Evolutionary conservation across 1,284 basidiomycete species (phyloP), one percentile per base, ranked within the genome.

Genomic region (Phlebopus sp.): DNA sequence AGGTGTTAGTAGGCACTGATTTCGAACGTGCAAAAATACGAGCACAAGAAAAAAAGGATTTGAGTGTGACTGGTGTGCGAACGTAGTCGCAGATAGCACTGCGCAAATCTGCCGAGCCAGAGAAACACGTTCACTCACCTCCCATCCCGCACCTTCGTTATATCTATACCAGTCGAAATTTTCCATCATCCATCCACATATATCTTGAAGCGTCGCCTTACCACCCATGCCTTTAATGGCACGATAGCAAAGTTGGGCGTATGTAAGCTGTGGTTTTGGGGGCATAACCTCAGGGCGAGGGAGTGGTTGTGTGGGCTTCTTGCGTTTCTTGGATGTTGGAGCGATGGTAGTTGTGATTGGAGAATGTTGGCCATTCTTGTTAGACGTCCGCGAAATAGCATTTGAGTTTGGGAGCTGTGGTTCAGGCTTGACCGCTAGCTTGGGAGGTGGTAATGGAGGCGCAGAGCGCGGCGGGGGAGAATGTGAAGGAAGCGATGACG

Each of bases 141-240:
- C 90, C 93, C 93, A 96, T 35, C 88, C 89, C 10, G 75, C 74
- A 49, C 86, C 82, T 62, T 86, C 82, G 53, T 86, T 84, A 60
- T 84, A 84, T 47, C 84, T 82, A 74, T 94, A 97, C 81, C 92
- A 96, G 54, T 92, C 90, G 69, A 86, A 88, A 52, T 83, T 86
- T 41, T 86, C 86, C 60, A 86, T 84, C 53, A 97, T 92, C 92
- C 92, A 97, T 46, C 82, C 81, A 63, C 92, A 92, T 42, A 97
- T 92, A 60, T 96, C 92, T 55, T 94, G 91, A 51, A 97, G 65
- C 0, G 94, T 95, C 23, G 90, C 91, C 64, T 91, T 89, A 35
- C 90, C 90, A 38, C 84, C 84, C 57, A 88, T 77, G 29, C 77
- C 78, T 59, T 84, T 88, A 66, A 91, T 88, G 49, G 88, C 86